A percentile compares a stretch with the other conserved stretches of the same genome.
Conservation (phyloP, 345 rosid species). For the Rhizophora mangle region DNA sequence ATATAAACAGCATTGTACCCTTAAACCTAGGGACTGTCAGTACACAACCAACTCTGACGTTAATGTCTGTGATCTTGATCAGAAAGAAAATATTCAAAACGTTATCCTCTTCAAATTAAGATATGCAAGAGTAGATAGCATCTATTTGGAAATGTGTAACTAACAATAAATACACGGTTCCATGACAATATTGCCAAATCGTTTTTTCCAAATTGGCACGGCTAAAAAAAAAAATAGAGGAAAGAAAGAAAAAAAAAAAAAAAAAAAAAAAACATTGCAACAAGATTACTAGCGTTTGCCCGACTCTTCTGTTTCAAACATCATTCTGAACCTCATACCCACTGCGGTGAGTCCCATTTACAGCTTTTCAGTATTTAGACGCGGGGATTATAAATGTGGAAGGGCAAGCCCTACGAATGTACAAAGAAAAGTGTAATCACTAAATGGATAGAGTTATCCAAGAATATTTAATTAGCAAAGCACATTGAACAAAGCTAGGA, state of each 20-base stretch:
- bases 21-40: background rate
- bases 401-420: slow-evolving; percentile 52
- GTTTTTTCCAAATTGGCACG: no score
- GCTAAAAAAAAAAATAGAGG: no score
- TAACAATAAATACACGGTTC: no score
- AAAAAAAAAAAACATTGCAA: background rate
- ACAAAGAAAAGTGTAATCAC: background rate
- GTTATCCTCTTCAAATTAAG: background rate
- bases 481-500: slow-evolving; percentile 61
- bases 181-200: no score
- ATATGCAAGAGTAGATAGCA: background rate
- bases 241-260: background rate
- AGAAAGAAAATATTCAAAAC: background rate
- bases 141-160: no score
- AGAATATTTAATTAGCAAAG: background rate
- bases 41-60: background rate
- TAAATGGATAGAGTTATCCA: background rate
- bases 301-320: slow-evolving; percentile 97
- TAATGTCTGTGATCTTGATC: background rate
- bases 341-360: slow-evolving; percentile 77
- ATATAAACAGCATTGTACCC: background rate
- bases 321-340: slow-evolving; percentile 99
- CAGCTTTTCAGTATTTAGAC: slow-evolving; percentile 71
- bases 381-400: slow-evolving; percentile 89
- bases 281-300: slow-evolving; percentile 70